A percentile compares a stretch with the other conserved stretches of the same genome.
Conservation (phyloP, 2,329 filamentous ascomycete species). For the Epichloe glyceriae region DNA sequence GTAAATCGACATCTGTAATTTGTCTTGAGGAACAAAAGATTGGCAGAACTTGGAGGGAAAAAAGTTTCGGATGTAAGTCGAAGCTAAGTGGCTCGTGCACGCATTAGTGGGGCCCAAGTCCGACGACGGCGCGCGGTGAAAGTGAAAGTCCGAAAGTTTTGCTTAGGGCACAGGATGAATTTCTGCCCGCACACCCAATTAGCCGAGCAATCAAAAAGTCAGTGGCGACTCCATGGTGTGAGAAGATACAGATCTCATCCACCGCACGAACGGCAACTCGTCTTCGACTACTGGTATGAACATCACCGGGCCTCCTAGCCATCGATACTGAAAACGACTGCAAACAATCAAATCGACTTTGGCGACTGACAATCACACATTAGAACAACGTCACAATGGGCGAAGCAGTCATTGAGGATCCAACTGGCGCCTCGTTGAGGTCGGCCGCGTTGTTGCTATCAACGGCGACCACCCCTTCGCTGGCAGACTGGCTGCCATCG, state of each 20-base stretch:
- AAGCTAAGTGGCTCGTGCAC: conserved; percentile 1
- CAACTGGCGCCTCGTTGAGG: conserved; percentile 93
- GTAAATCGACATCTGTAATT: too few species aligned
- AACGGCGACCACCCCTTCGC: conserved; percentile 62
- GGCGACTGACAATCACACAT: conserved; percentile 20
- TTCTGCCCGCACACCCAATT: conserved; percentile 27
- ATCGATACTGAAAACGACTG: background rate
- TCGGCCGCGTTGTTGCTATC: conserved; percentile 93
- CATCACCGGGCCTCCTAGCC: conserved; percentile 9
- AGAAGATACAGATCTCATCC: conserved; percentile 23
- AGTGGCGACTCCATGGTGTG: conserved; percentile 24
- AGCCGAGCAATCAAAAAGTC: conserved; percentile 29
- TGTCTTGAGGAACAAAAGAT: background rate
- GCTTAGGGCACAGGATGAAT: conserved; percentile 29
- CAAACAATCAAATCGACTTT: conserved; percentile 3
- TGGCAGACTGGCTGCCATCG: conserved; percentile 83
- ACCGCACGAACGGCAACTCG: conserved; percentile 24
- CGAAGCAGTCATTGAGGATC: conserved; percentile 71
- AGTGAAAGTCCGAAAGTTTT: conserved; percentile 19
- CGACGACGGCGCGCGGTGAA: conserved; percentile 12
- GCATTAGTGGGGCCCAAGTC: background rate
- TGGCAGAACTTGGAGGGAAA: fast-evolving
- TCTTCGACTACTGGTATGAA: conserved; percentile 27
- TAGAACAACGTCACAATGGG: conserved; percentile 61
- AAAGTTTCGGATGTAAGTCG: background rate